Evolutionary conservation across 225 moss, liverwort and hornwort genomes (phyloP), one percentile per base, ranked within the genome.

Genomic region (Neckera pumila): DNA sequence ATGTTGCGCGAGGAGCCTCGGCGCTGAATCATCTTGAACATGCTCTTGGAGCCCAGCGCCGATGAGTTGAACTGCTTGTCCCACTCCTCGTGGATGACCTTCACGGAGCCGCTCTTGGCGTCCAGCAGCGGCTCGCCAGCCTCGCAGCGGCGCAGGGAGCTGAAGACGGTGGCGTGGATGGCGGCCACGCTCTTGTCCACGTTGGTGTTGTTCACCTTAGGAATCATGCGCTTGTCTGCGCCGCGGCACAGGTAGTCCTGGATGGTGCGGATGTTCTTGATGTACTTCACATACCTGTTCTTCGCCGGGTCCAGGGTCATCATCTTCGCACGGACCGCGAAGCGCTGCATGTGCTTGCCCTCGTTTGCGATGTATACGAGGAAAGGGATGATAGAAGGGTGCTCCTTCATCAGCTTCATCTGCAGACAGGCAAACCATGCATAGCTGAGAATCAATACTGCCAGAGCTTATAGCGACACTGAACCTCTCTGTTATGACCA

Each of bases 261-360:
- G 77, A 99, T 99, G 53, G 97, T 97, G 76, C 99, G 94, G 85
- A 99, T 99, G 84, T 99, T 99, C 63, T 96, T 95, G 26, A 99
- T 97, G 80, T 99, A 99, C 92, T 99, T 99, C n/a, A 99, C 96
- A 61, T 99, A 99, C 87, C 96, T 99, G 85, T 99, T 99, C 82
- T 96, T 99, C 3, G 97, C 95, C 12, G 99, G 99, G 80, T 99
- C 99, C 31, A 97, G 92, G 57, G 99, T 99, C 99, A 99, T 99
- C 86, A 97, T 96, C 89, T 97, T 99, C 25, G 99, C 99, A 71
- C 99, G 97, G 40, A 99, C 99, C 21, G 99, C 99, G 89, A 99
- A 99, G 53, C 99, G 80, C 87, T 99, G 97, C 93, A 97, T 91
- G 90, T 99, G 99, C 87, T 97, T 99, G 80, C 86, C 89, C 92